These are phyloP conservation scores for Theileria orientalis DNA, from an alignment of 169 alveolate species.

Conservation along the genomic window DNA sequence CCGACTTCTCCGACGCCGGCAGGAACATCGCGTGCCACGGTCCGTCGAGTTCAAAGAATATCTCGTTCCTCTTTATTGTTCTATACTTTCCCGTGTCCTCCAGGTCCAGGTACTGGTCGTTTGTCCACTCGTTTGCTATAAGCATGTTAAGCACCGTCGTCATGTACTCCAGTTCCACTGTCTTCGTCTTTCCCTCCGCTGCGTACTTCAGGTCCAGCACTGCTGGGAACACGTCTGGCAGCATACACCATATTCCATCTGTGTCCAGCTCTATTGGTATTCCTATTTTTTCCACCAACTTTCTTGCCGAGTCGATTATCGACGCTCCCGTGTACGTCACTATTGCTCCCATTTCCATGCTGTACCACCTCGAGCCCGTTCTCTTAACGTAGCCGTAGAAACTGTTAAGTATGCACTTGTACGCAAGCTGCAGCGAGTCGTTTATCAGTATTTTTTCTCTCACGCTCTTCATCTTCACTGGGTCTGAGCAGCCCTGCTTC, in stretches of 20 bases:
- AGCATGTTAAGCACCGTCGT: conserved; percentile 91
- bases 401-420: conserved; percentile 97
- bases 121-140: conserved; percentile 93
- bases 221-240: conserved; percentile 94
- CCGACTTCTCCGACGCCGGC: conserved; percentile 97
- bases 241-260: conserved; percentile 99
- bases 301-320: conserved; percentile 86
- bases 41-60: conserved; percentile 98
- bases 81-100: conserved; percentile 74
- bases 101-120: conserved; percentile 89
- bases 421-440: conserved; percentile 98
- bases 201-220: conserved; percentile 62
- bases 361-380: conserved; percentile 98
- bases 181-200: conserved; percentile 49
- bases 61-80: conserved; percentile 89
- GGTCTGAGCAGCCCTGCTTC: conserved; percentile 76
- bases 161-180: conserved; percentile 84
- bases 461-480: conserved; percentile 82
- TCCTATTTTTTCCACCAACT: conserved; percentile 92
- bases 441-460: conserved; percentile 86
- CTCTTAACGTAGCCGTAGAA: conserved; percentile 99
- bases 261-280: conserved; percentile 99
- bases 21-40: conserved; percentile 97
- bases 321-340: conserved; percentile 96
- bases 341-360: conserved; percentile 99